A percentile compares a stretch with the other conserved stretches of the same genome.
Evolutionary conservation across 176 grass and related monocot genomes (phyloP).

Genomic region (Oryza longistaminata): DNA sequence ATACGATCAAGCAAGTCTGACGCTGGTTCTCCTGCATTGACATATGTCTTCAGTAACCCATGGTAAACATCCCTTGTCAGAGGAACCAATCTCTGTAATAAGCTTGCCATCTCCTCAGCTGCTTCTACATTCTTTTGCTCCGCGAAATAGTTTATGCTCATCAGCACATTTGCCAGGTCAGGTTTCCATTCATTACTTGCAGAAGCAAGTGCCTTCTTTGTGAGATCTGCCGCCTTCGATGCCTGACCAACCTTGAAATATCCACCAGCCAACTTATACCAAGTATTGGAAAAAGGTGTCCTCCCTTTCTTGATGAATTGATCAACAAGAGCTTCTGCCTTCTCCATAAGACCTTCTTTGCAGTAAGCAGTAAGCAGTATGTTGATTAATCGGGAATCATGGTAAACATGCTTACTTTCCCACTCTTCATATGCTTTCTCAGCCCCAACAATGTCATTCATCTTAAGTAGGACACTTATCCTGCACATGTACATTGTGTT

Average conservation of each 20-base stretch:
- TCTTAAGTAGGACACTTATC: constrained; percentile 51
- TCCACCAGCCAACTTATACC: constrained; percentile 54
- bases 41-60: constrained; percentile 52
- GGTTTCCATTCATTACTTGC: constrained; percentile 44
- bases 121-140: constrained; percentile 59
- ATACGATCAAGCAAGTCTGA: constrained; percentile 53
- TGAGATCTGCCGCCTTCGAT: constrained; percentile 52
- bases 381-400: constrained; percentile 48
- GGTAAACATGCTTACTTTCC: not conserved
- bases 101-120: constrained; percentile 53
- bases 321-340: constrained; percentile 57
- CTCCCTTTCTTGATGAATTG: constrained; percentile 42
- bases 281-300: constrained; percentile 41
- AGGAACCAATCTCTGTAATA: constrained; percentile 38
- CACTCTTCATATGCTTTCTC: constrained; percentile 55
- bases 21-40: constrained; percentile 28
- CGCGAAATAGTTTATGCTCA: constrained; percentile 48
- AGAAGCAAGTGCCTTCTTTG: constrained; percentile 47
- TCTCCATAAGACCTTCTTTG: constrained; percentile 47
- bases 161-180: constrained; percentile 36
- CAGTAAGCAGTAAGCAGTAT: constrained; percentile 52
- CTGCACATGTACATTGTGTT: constrained; percentile 58
- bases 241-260: constrained; percentile 46
- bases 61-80: constrained; percentile 58
- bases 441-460: constrained; percentile 47